These are phyloP conservation scores for Aspergillus floridensis DNA, from an alignment of 2,329 filamentous ascomycete genomes.

Conservation along the genomic window DNA sequence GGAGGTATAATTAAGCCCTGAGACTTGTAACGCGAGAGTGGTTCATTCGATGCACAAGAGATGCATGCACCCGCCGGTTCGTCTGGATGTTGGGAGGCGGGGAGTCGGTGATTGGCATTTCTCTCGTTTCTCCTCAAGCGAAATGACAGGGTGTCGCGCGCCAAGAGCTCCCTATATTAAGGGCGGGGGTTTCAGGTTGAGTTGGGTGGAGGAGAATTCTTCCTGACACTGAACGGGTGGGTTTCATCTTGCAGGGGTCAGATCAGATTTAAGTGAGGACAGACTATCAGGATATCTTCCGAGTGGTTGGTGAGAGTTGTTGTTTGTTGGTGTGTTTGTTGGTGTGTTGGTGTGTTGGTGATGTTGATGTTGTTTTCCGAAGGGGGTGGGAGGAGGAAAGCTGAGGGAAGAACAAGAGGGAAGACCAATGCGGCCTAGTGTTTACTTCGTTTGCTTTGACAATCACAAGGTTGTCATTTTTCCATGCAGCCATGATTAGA, in stretches of 20 bases:
- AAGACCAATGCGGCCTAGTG: too few species aligned
- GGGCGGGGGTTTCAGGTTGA: conserved; percentile 4
- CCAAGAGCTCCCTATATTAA: neutral
- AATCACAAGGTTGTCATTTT: too few species aligned
- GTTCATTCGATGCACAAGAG: conserved; percentile 2
- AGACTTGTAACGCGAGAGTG: neutral
- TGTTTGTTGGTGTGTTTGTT: neutral
- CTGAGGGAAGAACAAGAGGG: too few species aligned
- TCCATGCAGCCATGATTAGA: too few species aligned
- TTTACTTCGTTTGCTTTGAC: too few species aligned
- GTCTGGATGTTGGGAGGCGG: neutral
- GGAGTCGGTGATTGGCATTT: neutral
- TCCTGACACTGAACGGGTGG: neutral
- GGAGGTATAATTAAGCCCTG: neutral
- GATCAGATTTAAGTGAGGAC: neutral
- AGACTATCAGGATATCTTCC: neutral
- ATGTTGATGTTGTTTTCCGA: neutral
- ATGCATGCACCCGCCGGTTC: conserved; percentile 6
- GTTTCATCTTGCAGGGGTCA: neutral
- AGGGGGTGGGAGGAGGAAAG: too few species aligned
- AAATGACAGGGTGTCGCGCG: neutral
- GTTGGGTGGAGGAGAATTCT: neutral
- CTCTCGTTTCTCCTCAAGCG: neutral
- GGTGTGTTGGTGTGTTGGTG: too few species aligned
- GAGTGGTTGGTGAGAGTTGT: neutral